A percentile compares a stretch with the other conserved stretches of the same genome.
Evolutionary conservation across 1,284 basidiomycete genomes (phyloP).

Genomic region (Mycosarcoma maydis): DNA sequence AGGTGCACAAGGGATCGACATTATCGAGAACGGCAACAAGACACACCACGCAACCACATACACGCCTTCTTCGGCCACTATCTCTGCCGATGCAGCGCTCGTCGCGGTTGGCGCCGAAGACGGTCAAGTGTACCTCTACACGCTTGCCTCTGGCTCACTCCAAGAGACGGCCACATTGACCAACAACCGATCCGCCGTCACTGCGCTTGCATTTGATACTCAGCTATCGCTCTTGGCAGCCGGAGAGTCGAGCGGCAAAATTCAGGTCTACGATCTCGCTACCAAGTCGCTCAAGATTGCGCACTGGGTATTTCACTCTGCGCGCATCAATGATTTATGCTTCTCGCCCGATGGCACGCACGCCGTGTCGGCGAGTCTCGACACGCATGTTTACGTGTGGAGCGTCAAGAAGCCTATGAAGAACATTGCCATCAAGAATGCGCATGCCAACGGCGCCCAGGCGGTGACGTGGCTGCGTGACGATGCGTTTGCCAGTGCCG

Average conservation of each 20-base stretch:
- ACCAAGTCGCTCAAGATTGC: constrained; percentile 44
- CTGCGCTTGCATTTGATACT: constrained; percentile 81
- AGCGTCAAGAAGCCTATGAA: constrained; percentile 79
- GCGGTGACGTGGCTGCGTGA: constrained; percentile 80
- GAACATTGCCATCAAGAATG: constrained; percentile 79
- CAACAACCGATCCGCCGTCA: constrained; percentile 71
- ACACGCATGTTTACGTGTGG: constrained; percentile 92
- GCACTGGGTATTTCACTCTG: constrained; percentile 86
- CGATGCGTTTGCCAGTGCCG: constrained; percentile 76
- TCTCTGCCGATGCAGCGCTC: constrained; percentile 68
- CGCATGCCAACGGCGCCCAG: constrained; percentile 70
- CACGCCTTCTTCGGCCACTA: constrained; percentile 69
- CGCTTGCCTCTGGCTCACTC: constrained; percentile 6
- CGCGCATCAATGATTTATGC: constrained; percentile 79
- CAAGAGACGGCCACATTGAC: constrained; percentile 71
- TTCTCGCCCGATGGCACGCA: constrained; percentile 81
- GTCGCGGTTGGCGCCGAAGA: constrained; percentile 78
- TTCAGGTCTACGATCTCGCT: constrained; percentile 79
- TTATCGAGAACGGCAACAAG: constrained; percentile 51
- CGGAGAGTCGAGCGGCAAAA: constrained; percentile 78
- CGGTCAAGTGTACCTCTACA: constrained; percentile 56
- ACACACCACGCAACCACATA: constrained; percentile 33
- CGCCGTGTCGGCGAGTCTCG: constrained; percentile 72
- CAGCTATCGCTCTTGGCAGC: constrained; percentile 78
- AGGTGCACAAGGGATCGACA: constrained; percentile 76